Evolutionary conservation across 2,329 filamentous ascomycete genomes (phyloP).

Genomic region (Eurotiales sp.): DNA sequence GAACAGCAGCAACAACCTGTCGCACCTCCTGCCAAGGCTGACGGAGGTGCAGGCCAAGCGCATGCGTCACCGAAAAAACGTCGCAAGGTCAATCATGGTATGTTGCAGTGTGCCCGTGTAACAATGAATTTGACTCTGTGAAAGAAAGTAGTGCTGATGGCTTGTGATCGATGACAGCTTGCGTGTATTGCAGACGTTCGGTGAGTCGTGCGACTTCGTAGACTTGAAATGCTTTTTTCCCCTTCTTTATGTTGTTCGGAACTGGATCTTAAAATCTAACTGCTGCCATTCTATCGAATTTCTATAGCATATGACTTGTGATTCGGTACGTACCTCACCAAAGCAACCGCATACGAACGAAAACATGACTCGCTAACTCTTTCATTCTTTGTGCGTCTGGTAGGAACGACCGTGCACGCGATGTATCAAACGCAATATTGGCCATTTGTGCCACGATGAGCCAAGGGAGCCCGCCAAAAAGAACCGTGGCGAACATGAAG

Average conservation of each 20-base stretch:
- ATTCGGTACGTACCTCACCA: slow-evolving; percentile 59
- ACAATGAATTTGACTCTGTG: slow-evolving; percentile 3
- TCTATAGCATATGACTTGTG: slow-evolving; percentile 80
- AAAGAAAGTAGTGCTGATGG: slow-evolving; percentile 4
- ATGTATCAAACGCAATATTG: slow-evolving; percentile 98
- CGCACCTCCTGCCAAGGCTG: slow-evolving; percentile 30
- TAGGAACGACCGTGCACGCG: slow-evolving; percentile 94
- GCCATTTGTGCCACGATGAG: slow-evolving; percentile 96
- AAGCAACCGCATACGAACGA: not conserved
- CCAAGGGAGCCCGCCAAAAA: slow-evolving; percentile 85
- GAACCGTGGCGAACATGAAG: slow-evolving; percentile 65
- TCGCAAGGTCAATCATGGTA: slow-evolving; percentile 87
- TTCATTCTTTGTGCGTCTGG: slow-evolving; percentile 26
- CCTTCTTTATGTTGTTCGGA: slow-evolving; percentile 19
- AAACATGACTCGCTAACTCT: slow-evolving; percentile 26
- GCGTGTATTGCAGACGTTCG: slow-evolving; percentile 85
- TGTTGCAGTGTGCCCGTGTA: slow-evolving; percentile 20
- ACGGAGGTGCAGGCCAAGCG: slow-evolving; percentile 29
- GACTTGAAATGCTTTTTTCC: no score
- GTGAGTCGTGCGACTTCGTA: slow-evolving; percentile 58
- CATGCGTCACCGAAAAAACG: slow-evolving; percentile 69
- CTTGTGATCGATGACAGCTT: slow-evolving; percentile 57
- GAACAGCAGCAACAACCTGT: slow-evolving; percentile 15
- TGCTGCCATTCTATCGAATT: slow-evolving; percentile 26
- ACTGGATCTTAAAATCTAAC: not conserved